These are phyloP conservation scores for Aspergillus cavernicola DNA, from an alignment of 495 filamentous ascomycete species.

Conservation along the genomic window DNA sequence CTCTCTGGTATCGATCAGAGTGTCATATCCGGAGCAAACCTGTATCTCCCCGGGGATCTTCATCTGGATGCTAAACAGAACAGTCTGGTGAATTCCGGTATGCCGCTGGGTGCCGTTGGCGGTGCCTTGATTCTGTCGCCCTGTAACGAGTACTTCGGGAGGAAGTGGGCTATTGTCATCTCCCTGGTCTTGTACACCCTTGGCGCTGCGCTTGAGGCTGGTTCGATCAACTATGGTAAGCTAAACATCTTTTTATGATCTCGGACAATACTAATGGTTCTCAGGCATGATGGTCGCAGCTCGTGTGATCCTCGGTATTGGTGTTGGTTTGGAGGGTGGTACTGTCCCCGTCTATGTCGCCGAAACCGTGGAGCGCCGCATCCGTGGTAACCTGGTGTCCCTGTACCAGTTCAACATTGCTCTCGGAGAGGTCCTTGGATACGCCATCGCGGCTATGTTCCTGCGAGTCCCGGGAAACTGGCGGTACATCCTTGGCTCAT, in stretches of 20 bases:
- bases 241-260: background rate
- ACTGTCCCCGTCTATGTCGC: slow-evolving; percentile 58
- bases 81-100: slow-evolving; percentile 55
- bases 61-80: slow-evolving; percentile 39
- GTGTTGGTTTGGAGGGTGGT: slow-evolving; percentile 59
- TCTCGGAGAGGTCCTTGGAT: slow-evolving; percentile 59
- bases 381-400: slow-evolving; percentile 59
- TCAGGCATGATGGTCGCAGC: slow-evolving; percentile 54
- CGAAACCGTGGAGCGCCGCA: slow-evolving; percentile 44
- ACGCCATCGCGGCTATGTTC: slow-evolving; percentile 60
- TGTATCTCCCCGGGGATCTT: slow-evolving; percentile 50
- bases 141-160: slow-evolving; percentile 54
- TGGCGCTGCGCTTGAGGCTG: slow-evolving; percentile 56
- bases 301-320: slow-evolving; percentile 56
- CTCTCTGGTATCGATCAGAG: slow-evolving; percentile 61
- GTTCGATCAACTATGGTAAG: slow-evolving; percentile 48
- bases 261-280: background rate
- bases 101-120: slow-evolving; percentile 58
- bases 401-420: slow-evolving; percentile 64
- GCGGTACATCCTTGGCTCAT: slow-evolving; percentile 63
- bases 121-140: slow-evolving; percentile 57
- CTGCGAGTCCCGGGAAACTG: slow-evolving; percentile 56
- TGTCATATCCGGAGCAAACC: slow-evolving; percentile 57
- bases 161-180: slow-evolving; percentile 56
- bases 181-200: slow-evolving; percentile 56